Base-by-base conservation (phyloP, 2,329 filamentous ascomycete genomes). In the Colletotrichum acutatum region DNA sequence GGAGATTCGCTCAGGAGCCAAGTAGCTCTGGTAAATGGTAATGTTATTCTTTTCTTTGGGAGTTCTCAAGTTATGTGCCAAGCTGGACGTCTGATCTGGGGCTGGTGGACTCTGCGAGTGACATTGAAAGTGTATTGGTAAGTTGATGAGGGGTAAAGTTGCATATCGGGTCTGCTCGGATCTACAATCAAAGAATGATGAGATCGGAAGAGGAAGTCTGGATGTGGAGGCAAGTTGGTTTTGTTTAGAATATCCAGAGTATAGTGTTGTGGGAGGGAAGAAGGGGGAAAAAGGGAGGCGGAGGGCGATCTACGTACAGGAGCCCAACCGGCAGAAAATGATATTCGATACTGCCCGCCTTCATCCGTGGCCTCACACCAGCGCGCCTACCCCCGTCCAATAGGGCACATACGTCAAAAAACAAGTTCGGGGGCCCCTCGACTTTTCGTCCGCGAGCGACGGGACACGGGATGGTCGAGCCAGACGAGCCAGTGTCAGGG, bases 21-120 rank as follows among this genome's bases (percentile, higher is more conserved):
- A 46, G 34, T 30, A 16, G 56, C 46, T 54, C 32, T 60, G 60
- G 24, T 34, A 60, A 60, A 49, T 46, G 12, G 28, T 46, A 34
- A 65, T 56, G 22, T 52, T 46, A 8, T 28, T 69, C 69, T 54
- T 42, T 42, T 64, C 16, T 59, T 24, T 68, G 58, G 14, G 34
- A 57, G 70, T 65, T 72, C 70, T 72, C 66, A 72, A 72, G 60
- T 65, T 72, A 72, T 61, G 70, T 72, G 70, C 70, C 70, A 72
- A 72, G 70, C 70, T 72, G 70, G 70, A 72, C 34, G 70, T 70
- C 70, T 64, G 66, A 72, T 72, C 70, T 72, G 70, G 66, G 70
- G 66, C 60, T 70, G 70, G 28, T 72, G 70, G 49, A 72, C 56
- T 69, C 24, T 72, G 66, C 70, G 54, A 30, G 70, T 70, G 60